Conservation (phyloP, 1,284 basidiomycete genomes). For the Gomphus bonarii region DNA sequence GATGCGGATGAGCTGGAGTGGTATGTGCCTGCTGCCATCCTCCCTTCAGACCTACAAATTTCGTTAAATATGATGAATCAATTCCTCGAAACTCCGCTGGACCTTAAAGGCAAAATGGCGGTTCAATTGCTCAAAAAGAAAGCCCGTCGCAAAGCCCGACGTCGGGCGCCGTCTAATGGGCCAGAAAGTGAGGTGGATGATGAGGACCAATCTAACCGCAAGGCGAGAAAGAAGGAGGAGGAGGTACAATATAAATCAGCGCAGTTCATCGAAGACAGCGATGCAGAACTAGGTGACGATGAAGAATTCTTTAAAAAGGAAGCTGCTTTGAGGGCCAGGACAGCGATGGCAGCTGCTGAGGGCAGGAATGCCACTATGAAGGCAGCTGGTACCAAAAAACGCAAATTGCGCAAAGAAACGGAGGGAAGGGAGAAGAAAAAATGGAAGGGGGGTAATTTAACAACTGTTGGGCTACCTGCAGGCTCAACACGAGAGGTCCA, state of each 20-base stretch:
- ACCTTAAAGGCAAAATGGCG: conserved; percentile 65
- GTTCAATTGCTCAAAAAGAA: conserved; percentile 57
- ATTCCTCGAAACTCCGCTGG: conserved; percentile 64
- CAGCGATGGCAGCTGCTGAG: conserved; percentile 36
- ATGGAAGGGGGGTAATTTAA: conserved; percentile 33
- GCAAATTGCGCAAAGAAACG: conserved; percentile 17
- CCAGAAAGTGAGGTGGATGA: conserved; percentile 31
- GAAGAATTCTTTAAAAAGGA: conserved; percentile 75
- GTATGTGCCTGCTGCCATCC: conserved; percentile 62
- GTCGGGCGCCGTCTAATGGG: conserved; percentile 34
- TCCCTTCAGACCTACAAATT: conserved; percentile 52
- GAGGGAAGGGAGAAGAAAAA: conserved; percentile 56
- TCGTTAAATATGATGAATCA: conserved; percentile 64
- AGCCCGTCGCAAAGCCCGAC: conserved; percentile 36
- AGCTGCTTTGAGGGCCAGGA: conserved; percentile 40
- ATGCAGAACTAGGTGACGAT: conserved; percentile 67
- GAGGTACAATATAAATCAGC: conserved; percentile 75
- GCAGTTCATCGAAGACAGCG: conserved; percentile 84
- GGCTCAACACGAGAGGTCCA: too few species aligned
- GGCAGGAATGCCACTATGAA: conserved; percentile 22
- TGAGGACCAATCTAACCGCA: conserved; percentile 33
- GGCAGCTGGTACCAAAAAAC: conserved; percentile 22
- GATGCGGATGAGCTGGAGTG: conserved; percentile 69
- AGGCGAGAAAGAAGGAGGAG: conserved; percentile 55
- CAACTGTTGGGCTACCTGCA: conserved; percentile 6